These are phyloP conservation scores for Linanthus parryae DNA, from an alignment of 148 eudicot species.

Conservation along the genomic window DNA sequence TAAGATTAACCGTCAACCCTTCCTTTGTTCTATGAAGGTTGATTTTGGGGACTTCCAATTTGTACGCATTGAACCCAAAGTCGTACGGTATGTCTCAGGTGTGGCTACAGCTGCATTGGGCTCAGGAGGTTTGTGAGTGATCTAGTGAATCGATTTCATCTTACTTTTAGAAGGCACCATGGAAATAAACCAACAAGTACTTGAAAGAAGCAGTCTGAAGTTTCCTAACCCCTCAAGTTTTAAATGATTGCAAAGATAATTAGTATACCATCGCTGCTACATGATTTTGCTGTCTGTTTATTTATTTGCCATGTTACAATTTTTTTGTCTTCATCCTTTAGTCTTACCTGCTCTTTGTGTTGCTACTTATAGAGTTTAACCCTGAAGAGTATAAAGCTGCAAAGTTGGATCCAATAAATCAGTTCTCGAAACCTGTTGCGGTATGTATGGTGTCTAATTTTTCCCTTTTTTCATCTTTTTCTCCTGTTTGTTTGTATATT, in stretches of 20 bases:
- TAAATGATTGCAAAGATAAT: not conserved
- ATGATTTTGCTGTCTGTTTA: not conserved
- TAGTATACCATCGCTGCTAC: slow-evolving; percentile 5
- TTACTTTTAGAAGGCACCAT: not conserved
- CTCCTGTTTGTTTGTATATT: not conserved
- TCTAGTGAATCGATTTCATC: not conserved
- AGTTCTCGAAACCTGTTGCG: slow-evolving; percentile 83
- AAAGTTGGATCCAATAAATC: slow-evolving; percentile 78
- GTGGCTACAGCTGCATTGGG: slow-evolving; percentile 95
- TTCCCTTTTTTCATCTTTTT: not conserved
- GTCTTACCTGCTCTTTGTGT: not conserved
- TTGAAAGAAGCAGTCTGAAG: slow-evolving; percentile 1
- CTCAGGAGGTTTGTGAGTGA: slow-evolving; percentile 77
- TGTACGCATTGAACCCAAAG: slow-evolving; percentile 78
- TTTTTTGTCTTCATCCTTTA: not conserved
- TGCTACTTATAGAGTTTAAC: slow-evolving; percentile 59
- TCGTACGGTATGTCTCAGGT: slow-evolving; percentile 82
- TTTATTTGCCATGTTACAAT: not conserved
- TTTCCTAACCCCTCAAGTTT: not conserved
- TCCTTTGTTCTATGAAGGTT: slow-evolving; percentile 57
- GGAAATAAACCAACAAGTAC: not conserved
- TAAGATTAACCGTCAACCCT: no score
- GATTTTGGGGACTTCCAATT: slow-evolving; percentile 97
- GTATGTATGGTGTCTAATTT: slow-evolving; percentile 22
- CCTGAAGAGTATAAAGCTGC: slow-evolving; percentile 64